These are phyloP conservation scores for Capsicum baccatum DNA, from an alignment of 257 asterid genomes.

Conservation along the genomic window DNA sequence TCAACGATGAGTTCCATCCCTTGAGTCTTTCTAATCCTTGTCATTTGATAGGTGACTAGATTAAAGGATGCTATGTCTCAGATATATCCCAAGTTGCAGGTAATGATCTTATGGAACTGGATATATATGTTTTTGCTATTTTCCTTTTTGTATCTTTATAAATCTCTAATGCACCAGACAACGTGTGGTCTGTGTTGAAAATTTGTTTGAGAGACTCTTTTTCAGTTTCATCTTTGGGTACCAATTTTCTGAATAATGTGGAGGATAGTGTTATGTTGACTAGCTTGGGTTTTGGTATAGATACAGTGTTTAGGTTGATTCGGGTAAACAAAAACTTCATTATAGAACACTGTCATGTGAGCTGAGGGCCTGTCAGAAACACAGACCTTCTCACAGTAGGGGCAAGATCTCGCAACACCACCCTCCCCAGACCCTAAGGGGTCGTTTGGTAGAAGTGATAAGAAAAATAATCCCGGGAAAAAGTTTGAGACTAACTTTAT, in stretches of 20 bases:
- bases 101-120: slow-evolving; percentile 32
- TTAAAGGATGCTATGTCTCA: slow-evolving; percentile 89
- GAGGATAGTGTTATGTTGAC: not conserved
- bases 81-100: slow-evolving; percentile 87
- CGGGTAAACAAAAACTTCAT: not conserved
- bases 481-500: too few species aligned
- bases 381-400: too few species aligned
- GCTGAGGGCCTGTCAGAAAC: too few species aligned
- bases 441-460: too few species aligned
- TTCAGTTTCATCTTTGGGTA: slow-evolving; percentile 6
- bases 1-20: not conserved
- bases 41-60: slow-evolving; percentile 63
- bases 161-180: not conserved
- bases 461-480: too few species aligned
- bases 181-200: not conserved
- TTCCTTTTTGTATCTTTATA: not conserved
- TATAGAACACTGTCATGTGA: not conserved
- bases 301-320: not conserved
- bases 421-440: too few species aligned
- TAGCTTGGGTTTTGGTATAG: slow-evolving; percentile 9
- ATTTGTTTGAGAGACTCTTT: not conserved
- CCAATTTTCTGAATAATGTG: slow-evolving; percentile 2
- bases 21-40: slow-evolving; percentile 3
- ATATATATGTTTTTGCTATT: not conserved
- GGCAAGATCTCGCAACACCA: too few species aligned